Evolutionary conservation across 805 yeast genomes (phyloP), one percentile per base, ranked within the genome.

Genomic region (Scheffersomyces coipomensis): DNA sequence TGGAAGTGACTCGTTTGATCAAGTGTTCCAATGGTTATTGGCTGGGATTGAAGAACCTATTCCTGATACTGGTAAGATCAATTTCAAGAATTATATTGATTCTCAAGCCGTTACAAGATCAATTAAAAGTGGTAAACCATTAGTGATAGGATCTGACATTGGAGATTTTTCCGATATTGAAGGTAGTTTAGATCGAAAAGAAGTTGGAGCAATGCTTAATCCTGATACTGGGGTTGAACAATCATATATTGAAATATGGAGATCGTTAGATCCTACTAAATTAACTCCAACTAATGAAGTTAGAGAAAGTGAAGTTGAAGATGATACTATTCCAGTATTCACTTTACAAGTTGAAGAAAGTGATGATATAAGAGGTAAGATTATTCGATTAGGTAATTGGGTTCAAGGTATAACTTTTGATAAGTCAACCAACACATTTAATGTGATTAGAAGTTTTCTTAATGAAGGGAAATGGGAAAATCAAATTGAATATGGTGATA

Each of bases 11-110:
- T 24, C 27, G 12, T 58, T 63, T 29, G 52, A 51, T 9, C 42
- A 62, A 13, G 52, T 63, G 17, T 78, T 78, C 46, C 80, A 81
- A 48, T 77, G 84, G 83, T 77, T 72, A 1, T 74, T 78, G 56
- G 72, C 74, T 4, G 86, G 87, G 2, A 54, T 53, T 1, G 78
- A 76, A 36, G 59, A 60, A 12, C 56, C 59, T 3, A 49, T 70
- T 25, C 61, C 56, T 5, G 67, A 66, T 9, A 58, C 68, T 2
- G 56, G 53, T 31, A 56, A 52, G 34, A 55, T 72, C 10, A 56
- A 60, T 46, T 76, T 75, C 49, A 52, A 62, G 22, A 75, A 72
- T 46, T 62, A 62, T 32, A 61, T 73, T 38, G 76, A 74, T 38
- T 69, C 76, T 13, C 51, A 51, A 22, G 73, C 56, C 17, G 60